Evolutionary conservation across 805 yeast genomes (phyloP).

Genomic region (Barnettozyma populi): DNA sequence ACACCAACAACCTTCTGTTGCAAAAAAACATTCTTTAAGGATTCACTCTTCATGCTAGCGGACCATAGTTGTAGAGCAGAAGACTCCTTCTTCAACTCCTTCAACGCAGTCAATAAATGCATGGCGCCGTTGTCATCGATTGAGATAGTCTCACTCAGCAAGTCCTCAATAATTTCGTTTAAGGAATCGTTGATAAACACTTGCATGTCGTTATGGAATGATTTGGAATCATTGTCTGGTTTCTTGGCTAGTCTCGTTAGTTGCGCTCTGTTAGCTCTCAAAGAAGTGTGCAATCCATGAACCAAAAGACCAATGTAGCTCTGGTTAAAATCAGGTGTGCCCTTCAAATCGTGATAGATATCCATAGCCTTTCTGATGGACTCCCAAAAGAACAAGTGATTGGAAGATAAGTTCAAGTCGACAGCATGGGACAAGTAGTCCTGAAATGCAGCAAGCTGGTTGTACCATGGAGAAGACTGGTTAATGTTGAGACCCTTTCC

Average conservation of each 20-base stretch:
- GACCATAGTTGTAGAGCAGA: slow-evolving; percentile 74
- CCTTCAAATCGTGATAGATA: slow-evolving; percentile 41
- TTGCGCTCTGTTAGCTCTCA: slow-evolving; percentile 50
- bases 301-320: slow-evolving; percentile 44
- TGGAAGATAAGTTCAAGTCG: slow-evolving; percentile 32
- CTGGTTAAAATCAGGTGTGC: slow-evolving; percentile 42
- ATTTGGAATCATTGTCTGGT: slow-evolving; percentile 55
- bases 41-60: slow-evolving; percentile 43
- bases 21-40: slow-evolving; percentile 42
- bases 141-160: slow-evolving; percentile 37
- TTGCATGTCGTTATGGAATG: slow-evolving; percentile 50
- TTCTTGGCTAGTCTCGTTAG: slow-evolving; percentile 50
- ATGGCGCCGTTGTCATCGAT: slow-evolving; percentile 51
- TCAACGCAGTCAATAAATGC: slow-evolving; percentile 51
- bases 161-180: slow-evolving; percentile 46
- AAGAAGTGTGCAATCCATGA: slow-evolving; percentile 48
- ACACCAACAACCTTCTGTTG: slow-evolving; percentile 64
- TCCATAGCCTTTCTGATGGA: slow-evolving; percentile 47
- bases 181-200: slow-evolving; percentile 43
- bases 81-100: slow-evolving; percentile 52
- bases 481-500: slow-evolving; percentile 22
- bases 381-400: slow-evolving; percentile 45
- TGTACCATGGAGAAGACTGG: slow-evolving; percentile 39
- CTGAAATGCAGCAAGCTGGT: slow-evolving; percentile 47
- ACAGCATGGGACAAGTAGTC: slow-evolving; percentile 38